A percentile compares a stretch with the other conserved stretches of the same genome.
These are phyloP conservation scores for Naganishia sp. DNA, from an alignment of 1,284 basidiomycete species.

Conservation along the genomic window DNA sequence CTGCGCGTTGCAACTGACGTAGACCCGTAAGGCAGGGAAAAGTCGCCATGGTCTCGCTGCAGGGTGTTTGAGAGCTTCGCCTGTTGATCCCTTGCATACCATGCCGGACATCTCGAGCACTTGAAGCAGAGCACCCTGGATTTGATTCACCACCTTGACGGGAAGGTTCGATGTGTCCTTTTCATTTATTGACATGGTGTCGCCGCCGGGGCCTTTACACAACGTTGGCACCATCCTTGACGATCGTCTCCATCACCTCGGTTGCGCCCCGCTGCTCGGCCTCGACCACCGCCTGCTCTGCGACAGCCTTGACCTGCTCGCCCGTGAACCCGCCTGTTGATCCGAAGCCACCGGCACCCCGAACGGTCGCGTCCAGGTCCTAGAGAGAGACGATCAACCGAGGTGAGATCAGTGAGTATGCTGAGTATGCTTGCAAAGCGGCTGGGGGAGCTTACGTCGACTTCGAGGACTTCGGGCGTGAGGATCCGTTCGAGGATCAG, in stretches of 20 bases:
- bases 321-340: constrained; percentile 72
- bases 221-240: constrained; percentile 22
- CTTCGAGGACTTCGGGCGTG: constrained; percentile 80
- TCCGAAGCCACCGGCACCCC: constrained; percentile 88
- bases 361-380: constrained; percentile 77
- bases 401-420: not conserved
- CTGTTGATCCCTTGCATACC: no score
- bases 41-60: no score
- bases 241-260: constrained; percentile 19
- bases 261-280: constrained; percentile 17
- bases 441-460: constrained; percentile 63
- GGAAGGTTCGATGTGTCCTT: no score
- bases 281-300: not conserved
- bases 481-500: constrained; percentile 88
- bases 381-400: constrained; percentile 44
- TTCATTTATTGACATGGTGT: no score
- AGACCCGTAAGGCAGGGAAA: no score
- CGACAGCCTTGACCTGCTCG: constrained; percentile 3
- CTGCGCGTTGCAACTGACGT: no score
- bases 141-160: no score
- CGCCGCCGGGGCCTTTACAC: not conserved
- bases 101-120: no score
- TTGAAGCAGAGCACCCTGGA: no score
- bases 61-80: no score
- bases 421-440: constrained; percentile 21